Evolutionary conservation across 345 rosid genomes (phyloP).

Genomic region (Dimocarpus longan): DNA sequence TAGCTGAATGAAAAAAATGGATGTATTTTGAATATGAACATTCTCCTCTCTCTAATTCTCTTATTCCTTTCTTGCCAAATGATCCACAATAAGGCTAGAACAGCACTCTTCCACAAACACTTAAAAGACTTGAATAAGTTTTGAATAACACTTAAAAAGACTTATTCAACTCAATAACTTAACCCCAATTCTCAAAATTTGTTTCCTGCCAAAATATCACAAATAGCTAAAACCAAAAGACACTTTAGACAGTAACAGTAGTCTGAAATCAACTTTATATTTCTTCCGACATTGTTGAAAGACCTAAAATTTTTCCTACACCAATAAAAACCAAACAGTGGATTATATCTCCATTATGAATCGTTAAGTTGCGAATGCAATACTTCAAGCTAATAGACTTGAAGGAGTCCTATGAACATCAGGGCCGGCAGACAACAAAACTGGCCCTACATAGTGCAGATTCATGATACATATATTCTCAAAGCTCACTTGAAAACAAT

Average conservation of each 20-base stretch:
- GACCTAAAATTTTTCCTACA: neutral
- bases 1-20: neutral
- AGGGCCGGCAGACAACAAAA: neutral
- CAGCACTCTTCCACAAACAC: too few relatives aligned
- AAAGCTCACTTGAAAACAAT: too few relatives aligned
- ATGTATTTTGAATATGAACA: neutral
- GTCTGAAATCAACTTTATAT: neutral
- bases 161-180: neutral
- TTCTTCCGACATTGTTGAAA: neutral
- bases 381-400: neutral
- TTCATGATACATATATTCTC: neutral
- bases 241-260: neutral
- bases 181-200: neutral
- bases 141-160: too few relatives aligned
- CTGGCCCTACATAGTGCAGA: neutral
- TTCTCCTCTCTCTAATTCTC: neutral
- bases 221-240: neutral
- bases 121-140: too few relatives aligned
- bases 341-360: neutral
- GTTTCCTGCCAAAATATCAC: neutral
- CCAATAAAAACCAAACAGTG: neutral
- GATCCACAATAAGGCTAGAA: too few relatives aligned
- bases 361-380: neutral
- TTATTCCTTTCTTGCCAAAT: too few relatives aligned
- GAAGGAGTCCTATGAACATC: too few relatives aligned